Evolutionary conservation across 352 stramenopile species (phyloP), one percentile per base, ranked within the genome.

Genomic region (Nothophytophthora sp.): DNA sequence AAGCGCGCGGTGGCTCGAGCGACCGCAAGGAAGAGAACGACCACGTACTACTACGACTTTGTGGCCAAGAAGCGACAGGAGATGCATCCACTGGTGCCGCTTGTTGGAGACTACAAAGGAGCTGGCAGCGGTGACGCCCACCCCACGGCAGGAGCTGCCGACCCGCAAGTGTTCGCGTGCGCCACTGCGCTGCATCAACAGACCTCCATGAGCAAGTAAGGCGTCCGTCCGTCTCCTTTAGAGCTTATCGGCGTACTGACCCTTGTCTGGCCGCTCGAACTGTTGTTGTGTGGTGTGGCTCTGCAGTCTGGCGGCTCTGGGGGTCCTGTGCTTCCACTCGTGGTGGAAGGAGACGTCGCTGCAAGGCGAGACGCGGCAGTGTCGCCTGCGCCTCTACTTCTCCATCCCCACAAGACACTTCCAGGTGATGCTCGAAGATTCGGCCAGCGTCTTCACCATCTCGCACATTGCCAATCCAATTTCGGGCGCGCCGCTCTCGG

Each of bases 381-480:
- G 63, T 23, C 51, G 60, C 12, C 33, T 72, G 15, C 63, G 57
- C 8, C 60, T 89, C 32, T 89, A 87, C 58, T 89, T 89, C 40
- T 89, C 78, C 10, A 81, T 86, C 37, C 66, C 78, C 3, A 87
- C 75, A 19, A 60, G 53, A 11, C 76, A 87, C 50, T 81, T 89
- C 47, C 81, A 92, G 36, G 59, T 89, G 42, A 61, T 81, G 9
- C 41, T 89, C 11, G 70, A 85, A 30, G 75, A 88, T 42, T 76
- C 79, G 1, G 65, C 83, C 45, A 68, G 85, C 32, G 76, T 90
- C 19, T 89, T 88, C 34, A 92, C 81, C 35, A 87, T 90, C 59
- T 92, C 81, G 9, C 81, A 90, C 52, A 61, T 87, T 33, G 53
- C 78, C 0, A 66, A 81, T 2, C 37, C 55, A n/a, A 72, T 55